Conservation (phyloP, 352 stramenopile genomes). For the Blastocystis sp. region DNA sequence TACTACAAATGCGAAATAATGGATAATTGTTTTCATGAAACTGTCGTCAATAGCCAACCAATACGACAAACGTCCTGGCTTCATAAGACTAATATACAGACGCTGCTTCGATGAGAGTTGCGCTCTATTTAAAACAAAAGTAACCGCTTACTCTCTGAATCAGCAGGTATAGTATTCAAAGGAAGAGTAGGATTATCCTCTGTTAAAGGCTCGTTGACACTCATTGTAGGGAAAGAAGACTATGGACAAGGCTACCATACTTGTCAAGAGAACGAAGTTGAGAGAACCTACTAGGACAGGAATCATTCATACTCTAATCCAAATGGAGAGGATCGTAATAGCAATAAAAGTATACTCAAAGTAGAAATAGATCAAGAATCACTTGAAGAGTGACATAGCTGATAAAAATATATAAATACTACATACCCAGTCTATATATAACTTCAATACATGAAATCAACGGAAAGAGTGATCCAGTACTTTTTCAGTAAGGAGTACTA, state of each 20-base stretch:
- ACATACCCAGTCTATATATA: no score
- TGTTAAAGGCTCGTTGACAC: background rate
- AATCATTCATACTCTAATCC: no score
- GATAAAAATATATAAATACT: no score
- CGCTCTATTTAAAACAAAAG: background rate
- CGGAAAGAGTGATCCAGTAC: no score
- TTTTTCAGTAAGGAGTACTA: no score
- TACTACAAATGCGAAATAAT: conserved; percentile 45
- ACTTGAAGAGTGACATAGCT: no score
- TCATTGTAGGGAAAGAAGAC: background rate
- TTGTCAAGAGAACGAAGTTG: background rate
- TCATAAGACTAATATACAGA: conserved; percentile 53
- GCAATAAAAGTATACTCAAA: no score
- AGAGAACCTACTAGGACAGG: background rate
- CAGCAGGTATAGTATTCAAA: background rate
- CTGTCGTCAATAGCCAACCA: conserved; percentile 45
- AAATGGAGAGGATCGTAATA: no score
- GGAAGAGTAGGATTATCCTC: background rate
- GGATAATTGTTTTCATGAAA: conserved; percentile 18
- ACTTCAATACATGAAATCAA: no score
- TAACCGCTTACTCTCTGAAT: background rate
- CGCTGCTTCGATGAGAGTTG: conserved; percentile 4
- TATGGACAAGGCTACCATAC: background rate
- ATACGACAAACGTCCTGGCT: conserved; percentile 19
- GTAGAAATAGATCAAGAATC: no score